Base-by-base conservation (phyloP, 2,329 filamentous ascomycete genomes). In the Gliomastix tumulicola region DNA sequence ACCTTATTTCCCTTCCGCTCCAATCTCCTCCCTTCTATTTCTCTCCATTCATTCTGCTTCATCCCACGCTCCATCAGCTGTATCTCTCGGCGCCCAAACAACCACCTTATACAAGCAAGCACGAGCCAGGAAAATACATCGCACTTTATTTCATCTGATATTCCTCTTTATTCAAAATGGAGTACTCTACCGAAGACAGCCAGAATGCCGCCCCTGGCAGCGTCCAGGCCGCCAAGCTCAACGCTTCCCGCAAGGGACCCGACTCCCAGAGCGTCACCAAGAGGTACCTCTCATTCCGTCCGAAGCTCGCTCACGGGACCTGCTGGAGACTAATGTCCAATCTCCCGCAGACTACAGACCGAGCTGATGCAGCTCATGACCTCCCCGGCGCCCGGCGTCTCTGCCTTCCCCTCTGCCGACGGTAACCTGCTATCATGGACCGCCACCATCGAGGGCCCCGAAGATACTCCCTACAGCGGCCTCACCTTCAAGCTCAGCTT, bases 281-380 rank as follows among this genome's bases (percentile, higher is more conserved):
- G 66, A 76, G 84, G 84, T 88, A 64, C 15, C 31, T 32, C 25
- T 28, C n/a, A n/a, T n/a, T 32, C 5, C 27, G 16, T 31, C 9
- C 19, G 19, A 19, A 32, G 19, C 23, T n/a, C 20, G n/a, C n/a
- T 17, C 23, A 21, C 32, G 38, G 42, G 23, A 42, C 39, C 18
- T 22, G 18, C 17, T 21, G 11, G 17, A 13, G 6, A 12, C 38
- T 41, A 23, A 39, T 36, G 13, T 18, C 11, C 21, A 16, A 21
- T 17, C 25, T 15, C 7, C 12, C n/a, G 21, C 55, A 97, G 92
- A 53, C 74, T 98, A 39, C 92, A 98, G 65, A 94, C 89, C 34
- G 92, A 98, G 65, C 76, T 98, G 49, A 97, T 98, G 90, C 84
- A 92, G 61, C 80, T 98, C 50, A 97, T 98, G 92, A 89, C 88